phyloP scores from a whole-genome alignment of 345 rosid species.

The Pugionium dolabratum region DNA sequence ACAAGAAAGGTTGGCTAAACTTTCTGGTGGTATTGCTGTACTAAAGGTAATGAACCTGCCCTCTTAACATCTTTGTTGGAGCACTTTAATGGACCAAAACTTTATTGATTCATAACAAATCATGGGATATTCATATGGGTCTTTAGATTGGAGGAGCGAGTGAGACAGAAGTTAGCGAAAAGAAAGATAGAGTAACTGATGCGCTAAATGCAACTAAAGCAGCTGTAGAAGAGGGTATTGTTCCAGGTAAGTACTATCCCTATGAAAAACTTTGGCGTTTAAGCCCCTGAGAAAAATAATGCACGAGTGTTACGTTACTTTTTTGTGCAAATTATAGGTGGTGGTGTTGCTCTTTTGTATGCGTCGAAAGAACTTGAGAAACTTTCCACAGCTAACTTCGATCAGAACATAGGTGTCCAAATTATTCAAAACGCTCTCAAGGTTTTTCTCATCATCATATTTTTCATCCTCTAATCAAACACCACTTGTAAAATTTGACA shows the following conservation, averaged over 20 bases:
- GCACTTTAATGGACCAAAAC: neutral
- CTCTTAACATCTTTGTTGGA: constrained; percentile 20
- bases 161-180: constrained; percentile 89
- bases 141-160: constrained; percentile 96
- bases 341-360: constrained; percentile 93
- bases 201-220: constrained; percentile 98
- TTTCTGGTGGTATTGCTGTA: constrained; percentile 96
- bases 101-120: neutral
- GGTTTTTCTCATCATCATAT: constrained; percentile 48
- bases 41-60: constrained; percentile 61
- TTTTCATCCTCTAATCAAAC: neutral
- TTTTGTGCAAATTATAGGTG: constrained; percentile 55
- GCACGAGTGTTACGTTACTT: neutral
- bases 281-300: neutral
- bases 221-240: constrained; percentile 99
- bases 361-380: constrained; percentile 88
- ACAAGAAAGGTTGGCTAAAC: constrained; percentile 94
- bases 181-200: constrained; percentile 94
- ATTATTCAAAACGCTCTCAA: constrained; percentile 93
- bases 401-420: constrained; percentile 93
- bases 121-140: constrained; percentile 12
- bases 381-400: constrained; percentile 82
- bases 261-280: neutral
- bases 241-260: constrained; percentile 58
- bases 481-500: neutral